Evolutionary conservation across 768 basidiomycete genomes (phyloP), one percentile per base, ranked within the genome.

Genomic region (Suillus subaureus): DNA sequence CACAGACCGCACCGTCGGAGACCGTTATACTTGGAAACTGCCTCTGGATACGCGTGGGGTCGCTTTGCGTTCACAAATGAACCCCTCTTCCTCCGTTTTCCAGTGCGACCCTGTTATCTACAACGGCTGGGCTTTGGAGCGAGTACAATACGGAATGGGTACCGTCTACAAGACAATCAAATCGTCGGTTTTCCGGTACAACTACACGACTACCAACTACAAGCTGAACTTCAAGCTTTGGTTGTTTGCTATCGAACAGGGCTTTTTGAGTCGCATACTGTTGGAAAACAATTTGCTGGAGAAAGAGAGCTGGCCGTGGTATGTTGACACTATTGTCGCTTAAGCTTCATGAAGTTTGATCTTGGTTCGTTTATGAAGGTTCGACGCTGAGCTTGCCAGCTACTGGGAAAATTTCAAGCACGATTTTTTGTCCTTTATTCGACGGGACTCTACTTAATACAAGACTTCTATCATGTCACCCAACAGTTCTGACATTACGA

Each of bases 1-100:
- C 26, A 69, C 69, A 5, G 31, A 33, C 13, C 73, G 78, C n/a
- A 72, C 62, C 64, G 64, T 78, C 9, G 75, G 72, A 18, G 78
- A 79, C 57, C 56, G 54, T 7, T 61, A 64, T 35, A 72, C 72
- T 56, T 77, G 76, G 76, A 72, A 62, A 2, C 66, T 79, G 26
- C 67, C 71, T 16, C 64, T 79, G 21, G 64, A 70, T 61, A 70
- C 43, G 4, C 26, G 26, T 6, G 65, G 47, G 6, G 39, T 66
- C 9, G 31, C 26, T 23, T 28, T 65, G 31, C 65, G 63, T 16
- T 37, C 37, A 35, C 45, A 64, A 16, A 28, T 66, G 49, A 51
- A 28, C 47, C 40, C 40, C 15, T 65, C 63, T 52, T 66, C 65
- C 12, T 28, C 63, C 16, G 11, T 28, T n/a, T 43, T 66, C 23